Percentiles rank a stretch among this genome's conserved stretches.
These are phyloP conservation scores for Kitagawia praeruptora DNA, from an alignment of 129 eudicot species.

Conservation along the genomic window DNA sequence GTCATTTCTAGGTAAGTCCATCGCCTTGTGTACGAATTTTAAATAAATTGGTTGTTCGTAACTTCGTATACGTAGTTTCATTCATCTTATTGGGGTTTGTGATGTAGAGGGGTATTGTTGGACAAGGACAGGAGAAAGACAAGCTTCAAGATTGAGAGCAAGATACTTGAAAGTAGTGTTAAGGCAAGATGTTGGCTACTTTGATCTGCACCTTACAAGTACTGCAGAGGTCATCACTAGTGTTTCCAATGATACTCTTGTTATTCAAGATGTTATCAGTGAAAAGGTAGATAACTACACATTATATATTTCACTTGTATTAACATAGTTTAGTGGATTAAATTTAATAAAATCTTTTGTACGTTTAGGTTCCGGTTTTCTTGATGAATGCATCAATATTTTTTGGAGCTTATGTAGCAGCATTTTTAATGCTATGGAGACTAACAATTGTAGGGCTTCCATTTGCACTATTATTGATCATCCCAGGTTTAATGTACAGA, in stretches of 20 bases:
- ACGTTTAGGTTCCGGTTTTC: constrained; percentile 22
- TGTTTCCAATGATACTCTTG: constrained; percentile 51
- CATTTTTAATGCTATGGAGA: constrained; percentile 26
- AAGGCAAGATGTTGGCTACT: constrained; percentile 61
- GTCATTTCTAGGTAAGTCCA: constrained; percentile 53
- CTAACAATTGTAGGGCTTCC: constrained; percentile 27
- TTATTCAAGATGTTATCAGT: constrained; percentile 54
- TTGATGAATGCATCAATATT: constrained; percentile 25
- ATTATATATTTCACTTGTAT: neutral
- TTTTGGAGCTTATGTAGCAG: constrained; percentile 21
- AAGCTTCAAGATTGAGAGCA: constrained; percentile 44
- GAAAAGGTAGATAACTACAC: constrained; percentile 35
- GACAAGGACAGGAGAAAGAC: constrained; percentile 70
- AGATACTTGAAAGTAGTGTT: constrained; percentile 57
- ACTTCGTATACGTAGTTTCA: neutral
- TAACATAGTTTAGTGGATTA: neutral
- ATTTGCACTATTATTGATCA: constrained; percentile 19
- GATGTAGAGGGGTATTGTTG: constrained; percentile 53
- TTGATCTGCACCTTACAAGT: constrained; percentile 46
- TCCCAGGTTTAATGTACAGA: constrained; percentile 30
- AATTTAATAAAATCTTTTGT: neutral
- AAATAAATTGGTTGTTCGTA: neutral
- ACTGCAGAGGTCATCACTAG: constrained; percentile 50
- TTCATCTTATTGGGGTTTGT: neutral
- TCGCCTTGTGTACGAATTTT: neutral